Base-by-base conservation (phyloP, 805 yeast genomes). In the Blastobotrys attinorum region DNA sequence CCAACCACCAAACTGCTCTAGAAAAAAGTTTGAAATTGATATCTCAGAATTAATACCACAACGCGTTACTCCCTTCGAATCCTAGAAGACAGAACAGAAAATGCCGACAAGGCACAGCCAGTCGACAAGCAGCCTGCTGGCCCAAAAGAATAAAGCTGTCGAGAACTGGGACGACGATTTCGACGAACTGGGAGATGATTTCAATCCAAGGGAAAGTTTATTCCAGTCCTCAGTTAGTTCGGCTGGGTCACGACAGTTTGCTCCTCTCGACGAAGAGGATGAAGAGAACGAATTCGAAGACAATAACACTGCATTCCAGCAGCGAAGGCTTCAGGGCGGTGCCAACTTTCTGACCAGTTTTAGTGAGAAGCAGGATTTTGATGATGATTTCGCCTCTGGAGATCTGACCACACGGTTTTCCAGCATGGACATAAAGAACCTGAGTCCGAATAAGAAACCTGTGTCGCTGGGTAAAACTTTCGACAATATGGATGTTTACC, bases 111-210 rank as follows among this genome's bases (percentile, higher is more conserved):
- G 11, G 29, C n/a, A n/a, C n/a, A 25, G 29, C 29, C 29, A 17
- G 37, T 20, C 37, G 37, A 16, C 37, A 11, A 18, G 15, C 16
- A 20, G 22, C 23, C 17, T 23, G 40, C 32, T 37, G 40, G 40
- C 27, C 25, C 16, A 21, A 15, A 22, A 32, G 38, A 13, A 32
- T 29, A 25, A 25, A 25, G 29, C 39, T n/a, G 45, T 32, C 5
- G 48, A 45, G 32, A 45, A 37, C 40, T 44, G 46, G 46, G 51
- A 47, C 45, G 49, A 45, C 31, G 51, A 47, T 22, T 47, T 47
- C 36, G 49, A 43, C 18, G 46, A 23, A 15, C 11, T 25, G 29
- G 29, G 11, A 7, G 29, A 25, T 11, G 43, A 40, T 10, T 31
- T 43, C 21, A 41, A 42, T n/a, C 46, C 39, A 3, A n/a, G 18